phyloP scores from a whole-genome alignment of 2,329 filamentous ascomycete genomes.

The Ophiostoma perfectum region DNA sequence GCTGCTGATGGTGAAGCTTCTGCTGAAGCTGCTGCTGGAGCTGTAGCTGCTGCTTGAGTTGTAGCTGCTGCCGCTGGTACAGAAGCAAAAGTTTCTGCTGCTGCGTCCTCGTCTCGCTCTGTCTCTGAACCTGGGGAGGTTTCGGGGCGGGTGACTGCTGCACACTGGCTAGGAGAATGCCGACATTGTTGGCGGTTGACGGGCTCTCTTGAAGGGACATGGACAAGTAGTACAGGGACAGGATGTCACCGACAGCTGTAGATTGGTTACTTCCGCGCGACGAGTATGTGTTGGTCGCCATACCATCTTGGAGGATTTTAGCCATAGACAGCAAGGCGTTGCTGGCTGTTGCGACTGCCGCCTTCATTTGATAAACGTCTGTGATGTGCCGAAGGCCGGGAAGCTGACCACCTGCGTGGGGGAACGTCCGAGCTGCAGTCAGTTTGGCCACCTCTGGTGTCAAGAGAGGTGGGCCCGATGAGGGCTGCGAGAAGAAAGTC shows the following conservation, averaged over 20 bases:
- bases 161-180: constrained; percentile 90
- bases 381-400: constrained; percentile 71
- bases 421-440: constrained; percentile 78
- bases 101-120: background rate
- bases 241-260: constrained; percentile 80
- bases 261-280: constrained; percentile 52
- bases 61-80: constrained; percentile 2
- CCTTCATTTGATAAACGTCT: constrained; percentile 65
- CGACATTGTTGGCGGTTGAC: constrained; percentile 96
- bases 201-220: constrained; percentile 91
- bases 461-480: constrained; percentile 64
- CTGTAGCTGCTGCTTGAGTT: constrained; percentile 11
- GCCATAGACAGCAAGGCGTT: constrained; percentile 91
- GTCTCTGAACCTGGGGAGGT: background rate
- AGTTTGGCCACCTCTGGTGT: constrained; percentile 77
- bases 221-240: constrained; percentile 92
- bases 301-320: constrained; percentile 95
- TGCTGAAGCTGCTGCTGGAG: background rate
- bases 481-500: constrained; percentile 25
- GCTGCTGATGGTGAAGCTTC: background rate
- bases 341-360: constrained; percentile 86
- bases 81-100: constrained; percentile 8
- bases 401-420: constrained; percentile 62
- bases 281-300: constrained; percentile 63
- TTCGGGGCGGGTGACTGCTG: constrained; percentile 53